Conservation (phyloP, 495 filamentous ascomycete genomes). For the Penicillium nucicola region DNA sequence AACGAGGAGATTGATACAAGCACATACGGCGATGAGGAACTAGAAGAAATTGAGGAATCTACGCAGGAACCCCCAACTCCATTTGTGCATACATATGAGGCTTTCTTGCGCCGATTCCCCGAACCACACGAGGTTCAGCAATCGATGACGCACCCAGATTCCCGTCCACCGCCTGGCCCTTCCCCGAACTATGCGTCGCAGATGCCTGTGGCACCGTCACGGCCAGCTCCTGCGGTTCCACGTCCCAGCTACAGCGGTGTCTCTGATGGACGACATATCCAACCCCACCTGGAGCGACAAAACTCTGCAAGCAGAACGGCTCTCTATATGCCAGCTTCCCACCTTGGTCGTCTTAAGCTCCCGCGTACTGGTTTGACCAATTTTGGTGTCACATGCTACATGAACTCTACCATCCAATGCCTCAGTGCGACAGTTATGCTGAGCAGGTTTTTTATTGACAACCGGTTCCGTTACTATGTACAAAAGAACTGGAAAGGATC, state of each 20-base stretch:
- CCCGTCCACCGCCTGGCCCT: slow-evolving; percentile 18
- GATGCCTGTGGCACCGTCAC: slow-evolving; percentile 43
- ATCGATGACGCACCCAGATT: slow-evolving; percentile 61
- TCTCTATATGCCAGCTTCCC: slow-evolving; percentile 41
- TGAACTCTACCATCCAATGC: slow-evolving; percentile 84
- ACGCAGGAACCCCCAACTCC: slow-evolving; percentile 32
- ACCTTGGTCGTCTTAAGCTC: slow-evolving; percentile 48
- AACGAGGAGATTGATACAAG: slow-evolving; percentile 50
- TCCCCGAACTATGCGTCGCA: slow-evolving; percentile 38
- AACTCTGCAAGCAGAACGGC: slow-evolving; percentile 44
- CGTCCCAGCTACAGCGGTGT: slow-evolving; percentile 87
- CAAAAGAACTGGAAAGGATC: slow-evolving; percentile 68
- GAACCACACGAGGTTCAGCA: slow-evolving; percentile 67
- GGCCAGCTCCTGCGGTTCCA: slow-evolving; percentile 82
- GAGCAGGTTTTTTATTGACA: slow-evolving; percentile 61
- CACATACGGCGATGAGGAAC: slow-evolving; percentile 39
- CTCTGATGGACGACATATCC: slow-evolving; percentile 60
- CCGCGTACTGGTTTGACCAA: slow-evolving; percentile 75
- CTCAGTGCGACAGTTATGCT: slow-evolving; percentile 73
- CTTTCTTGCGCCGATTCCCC: slow-evolving; percentile 81
- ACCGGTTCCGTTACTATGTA: slow-evolving; percentile 53
- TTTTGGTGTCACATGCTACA: slow-evolving; percentile 81
- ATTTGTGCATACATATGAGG: slow-evolving; percentile 60
- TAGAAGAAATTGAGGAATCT: slow-evolving; percentile 36
- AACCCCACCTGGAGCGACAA: slow-evolving; percentile 47